These are phyloP conservation scores for Protomyces pachydermus DNA, from an alignment of 1,139 yeast genomes.

Conservation along the genomic window DNA sequence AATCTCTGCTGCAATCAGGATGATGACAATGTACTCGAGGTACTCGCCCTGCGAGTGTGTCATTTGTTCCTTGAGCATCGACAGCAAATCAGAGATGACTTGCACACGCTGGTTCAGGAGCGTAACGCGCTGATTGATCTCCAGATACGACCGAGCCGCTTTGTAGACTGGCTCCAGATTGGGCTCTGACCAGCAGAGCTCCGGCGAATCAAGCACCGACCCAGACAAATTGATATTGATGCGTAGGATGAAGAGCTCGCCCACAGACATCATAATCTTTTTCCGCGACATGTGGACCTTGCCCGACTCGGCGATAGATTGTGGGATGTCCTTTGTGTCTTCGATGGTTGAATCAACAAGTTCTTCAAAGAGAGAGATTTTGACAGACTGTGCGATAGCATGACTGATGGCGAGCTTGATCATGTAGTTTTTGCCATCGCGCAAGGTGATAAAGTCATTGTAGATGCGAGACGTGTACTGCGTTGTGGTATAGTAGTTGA, in stretches of 20 bases:
- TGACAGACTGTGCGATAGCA: constrained; percentile 95
- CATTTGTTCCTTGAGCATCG: constrained; percentile 88
- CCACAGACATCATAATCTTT: constrained; percentile 93
- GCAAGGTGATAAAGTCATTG: constrained; percentile 84
- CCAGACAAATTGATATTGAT: constrained; percentile 84
- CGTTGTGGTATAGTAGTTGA: constrained; percentile 86
- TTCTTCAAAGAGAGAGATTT: constrained; percentile 89
- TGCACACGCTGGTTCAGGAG: constrained; percentile 81
- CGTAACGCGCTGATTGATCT: constrained; percentile 87
- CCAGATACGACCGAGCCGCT: constrained; percentile 90
- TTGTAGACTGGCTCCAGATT: constrained; percentile 94
- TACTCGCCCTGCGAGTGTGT: constrained; percentile 56
- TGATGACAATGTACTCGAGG: constrained; percentile 83
- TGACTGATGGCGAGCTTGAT: constrained; percentile 90
- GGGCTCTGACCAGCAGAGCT: constrained; percentile 98
- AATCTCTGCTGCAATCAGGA: constrained; percentile 89
- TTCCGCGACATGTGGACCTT: constrained; percentile 90
- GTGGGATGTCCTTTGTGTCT: constrained; percentile 94
- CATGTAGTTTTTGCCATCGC: constrained; percentile 84
- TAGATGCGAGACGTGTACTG: constrained; percentile 71
- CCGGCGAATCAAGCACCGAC: constrained; percentile 91
- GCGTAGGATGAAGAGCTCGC: constrained; percentile 84
- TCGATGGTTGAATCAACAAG: constrained; percentile 92
- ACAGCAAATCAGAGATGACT: constrained; percentile 84
- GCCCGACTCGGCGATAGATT: constrained; percentile 88